Base-by-base conservation (phyloP, 495 filamentous ascomycete species). In the Choiromyces venosus region DNA sequence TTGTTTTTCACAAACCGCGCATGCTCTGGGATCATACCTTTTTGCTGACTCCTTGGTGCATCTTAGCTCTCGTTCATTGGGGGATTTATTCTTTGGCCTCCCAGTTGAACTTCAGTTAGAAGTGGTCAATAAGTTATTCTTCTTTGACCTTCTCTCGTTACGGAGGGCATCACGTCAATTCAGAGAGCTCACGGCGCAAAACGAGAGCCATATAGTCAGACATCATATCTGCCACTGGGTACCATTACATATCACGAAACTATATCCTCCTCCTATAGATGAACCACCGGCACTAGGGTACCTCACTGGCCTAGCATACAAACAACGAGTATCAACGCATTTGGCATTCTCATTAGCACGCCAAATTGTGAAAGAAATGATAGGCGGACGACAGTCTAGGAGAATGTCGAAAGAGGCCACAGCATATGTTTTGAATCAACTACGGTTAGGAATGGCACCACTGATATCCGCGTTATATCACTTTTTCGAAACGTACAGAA, bases 281-380 rank as follows among this genome's bases (percentile, higher is more conserved):
- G 29, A 38, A n/a, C 68, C 71, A 25, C 76, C 76, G 33, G 78
- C 77, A 33, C 66, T 81, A 25, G 71, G 69, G 25, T 81, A 81
- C 73, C 76, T 81, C 37, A 71, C 70, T 33, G 76, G 76, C n/a
- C 67, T 81, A 12, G 71, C 79, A 52, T 74, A 74, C 44, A 81
- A 76, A 40, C 79, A 81, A 36, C 65, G 65, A 36, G 68, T 81
- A 72, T 81, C 79, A 10, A 73, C 73, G 36, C 66, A 79, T 37
- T 56, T 81, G 56, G 76, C 79, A 6, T 37, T 67, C 21, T 65
- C 67, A 9, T 71, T 81, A 21, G 79, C 79, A 68, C 70, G 76
- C 25, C 79, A 81, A 35, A 66, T 81, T 25, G 69, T 81, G 38
- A 81, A 81, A 65, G 79, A 81, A 36, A 81, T 81, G 79, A 77